A percentile compares a stretch with the other conserved stretches of the same genome.
Evolutionary conservation across 208 protist species (phyloP).

Genomic region (Trichomonas vaginalis): DNA sequence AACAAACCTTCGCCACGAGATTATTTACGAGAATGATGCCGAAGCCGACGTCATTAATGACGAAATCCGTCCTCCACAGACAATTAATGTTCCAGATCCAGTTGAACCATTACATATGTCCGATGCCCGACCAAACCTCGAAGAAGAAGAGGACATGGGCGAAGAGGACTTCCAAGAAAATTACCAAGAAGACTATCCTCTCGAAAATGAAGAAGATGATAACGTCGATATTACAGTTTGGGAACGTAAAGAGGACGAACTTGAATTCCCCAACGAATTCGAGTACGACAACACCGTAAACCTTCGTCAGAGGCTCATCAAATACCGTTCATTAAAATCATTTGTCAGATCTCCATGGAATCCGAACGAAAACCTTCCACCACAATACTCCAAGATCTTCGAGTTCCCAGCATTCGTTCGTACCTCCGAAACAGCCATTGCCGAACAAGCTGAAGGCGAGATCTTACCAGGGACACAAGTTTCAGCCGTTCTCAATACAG

Average conservation of each 20-base stretch:
- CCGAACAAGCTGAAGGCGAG: neutral
- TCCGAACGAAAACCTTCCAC: neutral
- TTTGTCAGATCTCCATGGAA: constrained; percentile 3
- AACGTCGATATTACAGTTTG: neutral
- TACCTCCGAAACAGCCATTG: neutral
- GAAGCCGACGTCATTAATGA: neutral
- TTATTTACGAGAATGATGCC: neutral
- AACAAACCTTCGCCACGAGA: neutral
- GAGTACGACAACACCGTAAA: neutral
- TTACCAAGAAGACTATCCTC: neutral
- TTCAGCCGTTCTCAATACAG: neutral
- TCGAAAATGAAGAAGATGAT: neutral
- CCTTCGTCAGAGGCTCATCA: neutral
- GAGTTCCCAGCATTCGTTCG: neutral
- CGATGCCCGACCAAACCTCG: neutral
- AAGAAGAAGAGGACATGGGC: neutral
- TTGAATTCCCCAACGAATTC: neutral
- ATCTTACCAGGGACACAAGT: neutral
- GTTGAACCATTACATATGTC: neutral
- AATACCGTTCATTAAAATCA: neutral
- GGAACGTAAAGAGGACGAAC: neutral
- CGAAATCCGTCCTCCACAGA: neutral
- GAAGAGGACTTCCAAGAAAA: neutral
- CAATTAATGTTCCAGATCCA: neutral
- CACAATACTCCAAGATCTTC: neutral